Evolutionary conservation across 257 asterid genomes (phyloP).

Genomic region (Plantago major): DNA sequence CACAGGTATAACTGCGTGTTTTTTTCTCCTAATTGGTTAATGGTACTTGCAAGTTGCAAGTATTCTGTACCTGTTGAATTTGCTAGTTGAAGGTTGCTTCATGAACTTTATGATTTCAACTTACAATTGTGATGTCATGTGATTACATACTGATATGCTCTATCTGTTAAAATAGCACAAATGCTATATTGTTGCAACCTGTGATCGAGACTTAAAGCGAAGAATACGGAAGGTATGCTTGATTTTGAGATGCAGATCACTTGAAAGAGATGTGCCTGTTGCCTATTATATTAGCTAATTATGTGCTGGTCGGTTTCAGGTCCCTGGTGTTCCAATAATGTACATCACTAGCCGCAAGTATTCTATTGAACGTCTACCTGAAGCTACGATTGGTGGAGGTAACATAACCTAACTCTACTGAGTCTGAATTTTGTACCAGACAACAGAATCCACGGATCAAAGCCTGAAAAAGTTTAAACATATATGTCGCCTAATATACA

Average conservation of each 20-base stretch:
- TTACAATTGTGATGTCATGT: background rate
- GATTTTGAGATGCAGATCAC: background rate
- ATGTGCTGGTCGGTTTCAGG: conserved; percentile 33
- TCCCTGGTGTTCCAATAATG: conserved; percentile 98
- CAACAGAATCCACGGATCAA: background rate
- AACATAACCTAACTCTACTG: conserved; percentile 1
- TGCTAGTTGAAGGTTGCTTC: background rate
- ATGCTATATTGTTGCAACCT: conserved; percentile 95
- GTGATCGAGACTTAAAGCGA: conserved; percentile 94
- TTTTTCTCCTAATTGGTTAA: background rate
- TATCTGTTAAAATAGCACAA: conserved; percentile 57
- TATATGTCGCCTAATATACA: too few species aligned
- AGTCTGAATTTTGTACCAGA: background rate
- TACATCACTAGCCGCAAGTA: conserved; percentile 71
- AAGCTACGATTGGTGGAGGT: conserved; percentile 98
- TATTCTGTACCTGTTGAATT: background rate
- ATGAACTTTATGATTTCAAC: background rate
- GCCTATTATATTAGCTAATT: background rate
- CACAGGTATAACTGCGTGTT: conserved; percentile 58
- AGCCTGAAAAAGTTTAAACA: too few species aligned
- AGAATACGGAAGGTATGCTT: conserved; percentile 78
- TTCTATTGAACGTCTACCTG: conserved; percentile 88
- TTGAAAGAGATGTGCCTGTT: background rate
- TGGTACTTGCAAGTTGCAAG: background rate
- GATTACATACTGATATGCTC: conserved; percentile 7